These are phyloP conservation scores for Aotearoamyces nothofagi DNA, from an alignment of 2,329 filamentous ascomycete species.

Conservation along the genomic window DNA sequence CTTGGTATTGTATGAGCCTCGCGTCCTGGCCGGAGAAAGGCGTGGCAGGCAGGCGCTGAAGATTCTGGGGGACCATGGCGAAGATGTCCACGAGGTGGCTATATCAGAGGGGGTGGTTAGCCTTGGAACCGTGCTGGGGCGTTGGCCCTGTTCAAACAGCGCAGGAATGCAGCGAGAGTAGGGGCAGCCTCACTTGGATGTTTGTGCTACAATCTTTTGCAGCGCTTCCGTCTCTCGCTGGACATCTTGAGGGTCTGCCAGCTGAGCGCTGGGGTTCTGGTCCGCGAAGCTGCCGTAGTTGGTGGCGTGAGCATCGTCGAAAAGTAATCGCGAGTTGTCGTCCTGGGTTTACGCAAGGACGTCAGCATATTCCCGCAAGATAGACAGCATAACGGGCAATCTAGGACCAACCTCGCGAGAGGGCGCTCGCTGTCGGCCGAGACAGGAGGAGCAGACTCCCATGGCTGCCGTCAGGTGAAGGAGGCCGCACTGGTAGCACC, in stretches of 20 bases:
- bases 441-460: conserved; percentile 46
- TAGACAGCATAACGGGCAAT: conserved; percentile 4
- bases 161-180: background rate
- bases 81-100: conserved; percentile 57
- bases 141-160: background rate
- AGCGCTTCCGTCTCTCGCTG: conserved; percentile 50
- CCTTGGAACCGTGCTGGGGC: no score
- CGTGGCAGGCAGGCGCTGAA: conserved; percentile 18
- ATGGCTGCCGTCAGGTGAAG: conserved; percentile 24
- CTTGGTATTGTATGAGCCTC: conserved; percentile 41
- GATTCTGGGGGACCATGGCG: conserved; percentile 41
- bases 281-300: conserved; percentile 51
- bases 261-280: conserved; percentile 30
- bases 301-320: conserved; percentile 41
- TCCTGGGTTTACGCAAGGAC: conserved; percentile 9
- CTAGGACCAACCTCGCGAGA: conserved; percentile 35
- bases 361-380: conserved; percentile 1
- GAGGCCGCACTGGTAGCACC: no score
- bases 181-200: conserved; percentile 35
- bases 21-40: conserved; percentile 38
- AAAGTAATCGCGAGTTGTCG: conserved; percentile 33
- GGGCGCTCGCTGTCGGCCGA: conserved; percentile 31
- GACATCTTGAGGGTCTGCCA: conserved; percentile 44
- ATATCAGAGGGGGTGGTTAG: conserved; percentile 3
- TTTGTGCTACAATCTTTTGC: conserved; percentile 46